These are phyloP conservation scores for Aphanomyces cochlioides DNA, from an alignment of 352 stramenopile species.

Conservation along the genomic window DNA sequence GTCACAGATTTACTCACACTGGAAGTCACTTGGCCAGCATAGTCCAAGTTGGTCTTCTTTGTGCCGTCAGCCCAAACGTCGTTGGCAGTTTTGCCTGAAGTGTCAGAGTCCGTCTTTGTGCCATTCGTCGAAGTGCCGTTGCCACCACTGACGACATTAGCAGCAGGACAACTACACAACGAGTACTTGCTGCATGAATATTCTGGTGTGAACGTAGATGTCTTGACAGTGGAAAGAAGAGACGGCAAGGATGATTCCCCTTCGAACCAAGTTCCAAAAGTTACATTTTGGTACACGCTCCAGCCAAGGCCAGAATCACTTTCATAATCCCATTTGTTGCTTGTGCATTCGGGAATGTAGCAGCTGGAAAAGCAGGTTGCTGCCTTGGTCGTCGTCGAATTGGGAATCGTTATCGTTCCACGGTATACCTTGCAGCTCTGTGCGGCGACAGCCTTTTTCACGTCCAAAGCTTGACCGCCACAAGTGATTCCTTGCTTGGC, in stretches of 20 bases:
- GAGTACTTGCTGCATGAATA: constrained; percentile 12
- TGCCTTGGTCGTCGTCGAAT: constrained; percentile 38
- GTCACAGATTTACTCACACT: constrained; percentile 20
- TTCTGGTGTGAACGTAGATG: background rate
- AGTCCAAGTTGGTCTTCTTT: constrained; percentile 25
- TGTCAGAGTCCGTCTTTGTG: too few species aligned
- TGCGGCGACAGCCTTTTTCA: constrained; percentile 43
- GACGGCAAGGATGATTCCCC: background rate
- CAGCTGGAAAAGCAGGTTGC: constrained; percentile 71
- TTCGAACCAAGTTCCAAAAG: background rate
- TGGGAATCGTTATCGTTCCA: constrained; percentile 39
- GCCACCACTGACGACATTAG: constrained; percentile 1
- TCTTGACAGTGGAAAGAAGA: background rate
- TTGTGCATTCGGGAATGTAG: constrained; percentile 63
- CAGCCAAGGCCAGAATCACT: constrained; percentile 59
- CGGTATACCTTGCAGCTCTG: constrained; percentile 77
- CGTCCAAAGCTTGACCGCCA: constrained; percentile 43
- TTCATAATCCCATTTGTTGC: constrained; percentile 58
- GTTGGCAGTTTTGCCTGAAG: background rate
- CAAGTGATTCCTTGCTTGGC: constrained; percentile 63
- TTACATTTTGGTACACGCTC: constrained; percentile 53
- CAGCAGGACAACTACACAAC: constrained; percentile 17
- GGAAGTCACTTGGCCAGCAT: constrained; percentile 16
- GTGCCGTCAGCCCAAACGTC: constrained; percentile 14
- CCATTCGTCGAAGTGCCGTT: background rate